Base-by-base conservation (phyloP, 257 asterid species). In the Solanum sparsipilum region DNA sequence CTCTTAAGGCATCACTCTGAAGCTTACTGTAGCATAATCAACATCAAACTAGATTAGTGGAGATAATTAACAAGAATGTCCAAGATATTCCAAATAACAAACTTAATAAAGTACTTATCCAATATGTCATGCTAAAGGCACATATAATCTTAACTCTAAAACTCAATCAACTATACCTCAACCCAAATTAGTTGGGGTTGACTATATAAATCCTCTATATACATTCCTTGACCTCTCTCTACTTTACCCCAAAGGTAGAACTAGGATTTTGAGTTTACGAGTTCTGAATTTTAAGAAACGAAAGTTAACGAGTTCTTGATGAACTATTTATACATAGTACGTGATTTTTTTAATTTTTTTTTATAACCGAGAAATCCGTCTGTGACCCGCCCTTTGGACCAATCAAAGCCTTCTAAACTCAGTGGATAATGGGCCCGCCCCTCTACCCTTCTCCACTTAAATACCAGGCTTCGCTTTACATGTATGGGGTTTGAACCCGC, bases 1-100 rank as follows among this genome's bases (percentile, higher is more conserved):
- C 85, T 46, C 85, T 46, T 27, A 81, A n/a, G 41, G 85, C 85
- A 1, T 81, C 85, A 81, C 85, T 81, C 85, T 46, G 68, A 81
- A 81, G 85, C 68, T 81, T 81, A 81, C 85, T 81, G 63, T 41
- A 78, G 63, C 35, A 78, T 0, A 41, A n/a, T 78, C 74, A 84
- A 56, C 31, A 52, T 29, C 63, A 39, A 78, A 78, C 84, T n/a
- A 41, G 36, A 41, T 78, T 7, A 78, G 0, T 3, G n/a, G 0
- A 29, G 39, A 0, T 46, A 46, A 29, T 46, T 81, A 81, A 46
- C 68, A 39, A 78, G 13, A 76, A 25, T 5, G 58, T 76, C 2
- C 63, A 25, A 2, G 4, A 39, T n/a, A 78, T 44, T 78, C 85
- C 39, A 16, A 81, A 16, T 46, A 81, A 3, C 25, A 16, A 46